Conservation (phyloP, 257 asterid genomes). For the Solanum ossicruentum region DNA sequence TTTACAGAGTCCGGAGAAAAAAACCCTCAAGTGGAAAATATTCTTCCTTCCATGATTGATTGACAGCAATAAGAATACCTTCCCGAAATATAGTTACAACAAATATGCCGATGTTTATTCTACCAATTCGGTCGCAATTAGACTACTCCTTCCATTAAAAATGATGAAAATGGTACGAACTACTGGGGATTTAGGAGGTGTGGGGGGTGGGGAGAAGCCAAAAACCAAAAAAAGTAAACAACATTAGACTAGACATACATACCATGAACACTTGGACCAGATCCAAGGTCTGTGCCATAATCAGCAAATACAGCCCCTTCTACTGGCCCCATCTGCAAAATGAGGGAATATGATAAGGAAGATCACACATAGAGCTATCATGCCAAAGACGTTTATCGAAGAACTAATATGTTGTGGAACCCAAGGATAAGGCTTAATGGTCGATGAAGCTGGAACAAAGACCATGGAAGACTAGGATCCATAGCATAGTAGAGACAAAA, state of each 20-base stretch:
- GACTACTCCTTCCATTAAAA: background rate
- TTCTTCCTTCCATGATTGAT: too few relatives aligned
- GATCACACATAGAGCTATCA: background rate
- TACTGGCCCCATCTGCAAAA: constrained; percentile 66
- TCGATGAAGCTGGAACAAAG: background rate
- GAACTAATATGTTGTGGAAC: background rate
- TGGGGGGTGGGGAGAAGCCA: background rate
- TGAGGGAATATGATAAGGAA: background rate
- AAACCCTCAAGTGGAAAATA: too few relatives aligned
- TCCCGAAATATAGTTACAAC: background rate
- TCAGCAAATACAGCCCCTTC: constrained; percentile 89
- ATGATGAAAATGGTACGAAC: background rate
- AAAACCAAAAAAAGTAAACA: background rate
- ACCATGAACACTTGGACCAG: constrained; percentile 85
- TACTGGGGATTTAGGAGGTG: rapidly evolving
- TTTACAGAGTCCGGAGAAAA: background rate
- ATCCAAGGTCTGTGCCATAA: constrained; percentile 95
- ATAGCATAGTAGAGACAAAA: background rate
- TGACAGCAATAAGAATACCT: too few relatives aligned
- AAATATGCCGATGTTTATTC: background rate
- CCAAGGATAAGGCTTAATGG: background rate
- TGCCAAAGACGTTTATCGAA: background rate
- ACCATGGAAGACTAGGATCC: background rate
- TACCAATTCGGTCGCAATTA: background rate
- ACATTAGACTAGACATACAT: background rate